Evolutionary conservation across 306 rosid genomes (phyloP), one percentile per base, ranked within the genome.

Genomic region (Sicyos edulis): DNA sequence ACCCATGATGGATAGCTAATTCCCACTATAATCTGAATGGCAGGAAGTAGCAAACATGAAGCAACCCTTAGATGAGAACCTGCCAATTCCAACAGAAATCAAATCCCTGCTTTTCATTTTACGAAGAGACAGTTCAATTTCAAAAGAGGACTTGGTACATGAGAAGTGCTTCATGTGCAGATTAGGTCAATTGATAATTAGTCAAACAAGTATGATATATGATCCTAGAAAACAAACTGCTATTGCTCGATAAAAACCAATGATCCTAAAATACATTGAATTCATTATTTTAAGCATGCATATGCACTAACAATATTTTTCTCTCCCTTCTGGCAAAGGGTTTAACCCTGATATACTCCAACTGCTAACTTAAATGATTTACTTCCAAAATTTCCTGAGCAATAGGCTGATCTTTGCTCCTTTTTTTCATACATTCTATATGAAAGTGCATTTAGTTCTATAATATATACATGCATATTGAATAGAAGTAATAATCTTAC

Each of bases 51-150:
- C 85, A 89, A 86, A 86, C 96, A 91, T 55, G 85, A 89, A 29
- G 96, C 91, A 79, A 91, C 96, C 85, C 91, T 83, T 47, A 95
- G 86, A 83, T 88, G 97, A 89, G 91, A 87, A 79, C 96, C 99
- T 91, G 85, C 72, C 81, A 75, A 47, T 70, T 56, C 63, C 75
- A 78, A 78, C 81, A 86, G 67, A 71, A 19, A 49, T 78, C 8
- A 53, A 32, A 53, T 45, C 10, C 49, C 56, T 52, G 47, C 24
- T 47, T 54, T 54, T 50, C 22, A 44, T 71, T 52, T 69, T 40
- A 29, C 8, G 54, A 55, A 69, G 53, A 68, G 13, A 20, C 21
- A 13, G 26, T 69, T 69, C 15, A 49, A 50, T 50, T 69, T 57
- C 73, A 69, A 49, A 24, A 14, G 22, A 69, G 45, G 24, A 7